Evolutionary conservation across 1,139 yeast genomes (phyloP), one percentile per base, ranked within the genome.

Genomic region (Geotrichum restrictum): DNA sequence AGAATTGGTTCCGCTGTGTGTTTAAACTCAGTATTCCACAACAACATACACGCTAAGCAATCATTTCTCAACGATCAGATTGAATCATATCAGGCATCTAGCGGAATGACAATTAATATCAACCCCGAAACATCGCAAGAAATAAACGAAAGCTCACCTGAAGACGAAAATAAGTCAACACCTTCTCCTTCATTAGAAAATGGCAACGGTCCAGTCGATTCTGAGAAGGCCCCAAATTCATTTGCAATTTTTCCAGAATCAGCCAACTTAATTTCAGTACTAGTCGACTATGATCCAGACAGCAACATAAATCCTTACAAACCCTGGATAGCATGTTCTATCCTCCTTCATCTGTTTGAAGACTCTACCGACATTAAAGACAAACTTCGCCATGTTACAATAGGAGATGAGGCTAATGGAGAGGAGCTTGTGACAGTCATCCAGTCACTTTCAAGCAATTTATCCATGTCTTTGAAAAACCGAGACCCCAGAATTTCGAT

Each of bases 241-340:
- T 54, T 48, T 29, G 51, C 36, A 13, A 46, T 55, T 22, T 51
- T 55, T 48, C 52, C 60, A 3, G 61, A 60, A 6, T 57, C 62
- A 13, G 67, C 65, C 19, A 88, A 88, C 64, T 68, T 93, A 1
- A 81, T 93, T 53, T 73, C 81, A 19, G 79, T 85, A 0, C 69
- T 93, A 6, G 77, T 88, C 64, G 94, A 85, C 59, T 88, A 86
- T 62, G 94, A 89, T 60, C 79, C 88, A 1, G 89, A 85, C 18
- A 71, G 79, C 45, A 80, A 83, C 54, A 69, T 89, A 42, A 91
- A 94, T 60, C 97, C 98, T 0, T 93, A 88, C 66, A 81, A 83
- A 62, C 72, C 82, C 0, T 94, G 96, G 95, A 91, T 93, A 70
- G 83, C 97, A 0, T 74, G 88, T 1, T 77, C 82, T 2, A 74